Base-by-base conservation (phyloP, 2,329 filamentous ascomycete genomes). In the Talaromyces sp. region DNA sequence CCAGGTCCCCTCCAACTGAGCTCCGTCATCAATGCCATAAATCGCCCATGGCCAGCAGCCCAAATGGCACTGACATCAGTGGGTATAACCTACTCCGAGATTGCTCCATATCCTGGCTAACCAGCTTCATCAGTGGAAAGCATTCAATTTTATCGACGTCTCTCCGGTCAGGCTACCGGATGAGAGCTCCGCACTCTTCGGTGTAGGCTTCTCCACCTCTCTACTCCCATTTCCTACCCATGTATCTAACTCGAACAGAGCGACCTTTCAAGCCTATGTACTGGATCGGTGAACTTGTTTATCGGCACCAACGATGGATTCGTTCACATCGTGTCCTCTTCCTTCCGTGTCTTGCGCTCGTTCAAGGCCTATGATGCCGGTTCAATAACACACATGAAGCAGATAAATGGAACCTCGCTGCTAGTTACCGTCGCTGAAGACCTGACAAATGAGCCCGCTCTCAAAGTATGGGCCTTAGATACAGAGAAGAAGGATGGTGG, bases 111-210 rank as follows among this genome's bases (percentile, higher is more conserved):
- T 30, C 2, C 8, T 20, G 2, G 29, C 46, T 58, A 39, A 60
- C 48, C 45, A 3, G 24, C 11, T 9, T 4, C 7, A 8, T 7
- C 61, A 96, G 93, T 97, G 94, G 93, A 97, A 97, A 89, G 87
- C 89, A 65, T 99, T 99, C 80, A 92, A 96, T 82, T 99, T 99
- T 86, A 97, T 99, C 84, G 91, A 97, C 77, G 91, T 96, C 73
- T 86, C 86, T 71, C 87, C 89, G 71, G 86, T 97, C 73, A 86
- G 88, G 69, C 82, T 92, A 66, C 83, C 82, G 20, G 88, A 95
- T 72, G 90, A 95, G 70, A 88, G 86, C 70, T 85, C 86, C 64
- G 82, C 86, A 68, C 82, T 91, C 69, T 88, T 95, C 77, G 88
- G 92, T 73, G 88, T 89, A 82, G 85, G 72, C 83, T 51, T 42